Evolutionary conservation across 352 stramenopile species (phyloP).

Genomic region (Pythium biforme): DNA sequence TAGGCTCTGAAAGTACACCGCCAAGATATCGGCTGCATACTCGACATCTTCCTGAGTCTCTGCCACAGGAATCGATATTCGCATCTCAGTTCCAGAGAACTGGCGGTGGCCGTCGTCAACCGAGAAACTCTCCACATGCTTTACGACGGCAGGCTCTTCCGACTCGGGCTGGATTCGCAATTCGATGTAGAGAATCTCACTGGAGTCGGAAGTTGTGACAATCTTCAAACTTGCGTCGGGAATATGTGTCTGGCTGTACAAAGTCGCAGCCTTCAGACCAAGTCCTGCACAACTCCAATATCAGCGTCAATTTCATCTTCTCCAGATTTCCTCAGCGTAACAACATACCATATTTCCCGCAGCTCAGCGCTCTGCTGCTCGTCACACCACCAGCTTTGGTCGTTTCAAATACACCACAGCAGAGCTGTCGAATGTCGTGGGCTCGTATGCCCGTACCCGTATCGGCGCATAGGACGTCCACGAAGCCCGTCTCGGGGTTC

Average conservation of each 20-base stretch:
- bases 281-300: constrained; percentile 36
- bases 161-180: constrained; percentile 65
- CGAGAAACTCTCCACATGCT: constrained; percentile 55
- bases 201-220: constrained; percentile 54
- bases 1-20: constrained; percentile 70
- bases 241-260: constrained; percentile 67
- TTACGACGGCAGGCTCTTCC: constrained; percentile 57
- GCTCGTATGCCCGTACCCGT: constrained; percentile 66
- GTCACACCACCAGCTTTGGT: constrained; percentile 35
- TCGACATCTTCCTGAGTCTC: constrained; percentile 31
- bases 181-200: constrained; percentile 66
- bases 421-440: constrained; percentile 64
- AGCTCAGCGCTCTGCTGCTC: constrained; percentile 21
- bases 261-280: constrained; percentile 69
- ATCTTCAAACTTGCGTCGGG: constrained; percentile 48
- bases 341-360: constrained; percentile 61
- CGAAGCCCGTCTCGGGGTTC: constrained; percentile 25
- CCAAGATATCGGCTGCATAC: constrained; percentile 44
- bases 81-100: constrained; percentile 83
- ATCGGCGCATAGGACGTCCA: constrained; percentile 78
- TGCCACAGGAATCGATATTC: constrained; percentile 55
- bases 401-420: constrained; percentile 69
- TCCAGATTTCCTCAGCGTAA: too few relatives aligned
- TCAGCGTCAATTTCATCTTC: background rate
- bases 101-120: constrained; percentile 56